Evolutionary conservation across 208 protist genomes (phyloP).

Genomic region (Strigomonas culicis): DNA sequence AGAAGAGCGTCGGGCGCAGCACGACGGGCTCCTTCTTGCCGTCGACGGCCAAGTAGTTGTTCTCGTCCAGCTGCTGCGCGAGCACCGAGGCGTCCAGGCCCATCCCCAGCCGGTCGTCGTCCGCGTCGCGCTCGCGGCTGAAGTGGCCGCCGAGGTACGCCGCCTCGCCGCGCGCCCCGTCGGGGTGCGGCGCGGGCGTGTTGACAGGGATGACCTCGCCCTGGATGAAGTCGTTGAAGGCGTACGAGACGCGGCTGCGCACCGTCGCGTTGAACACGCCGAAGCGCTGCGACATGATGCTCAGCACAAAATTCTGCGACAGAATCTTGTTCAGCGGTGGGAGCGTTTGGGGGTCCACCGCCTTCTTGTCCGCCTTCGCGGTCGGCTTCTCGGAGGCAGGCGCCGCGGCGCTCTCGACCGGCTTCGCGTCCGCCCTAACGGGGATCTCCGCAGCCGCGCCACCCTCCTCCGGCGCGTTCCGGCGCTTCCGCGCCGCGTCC

Average conservation of each 20-base stretch:
- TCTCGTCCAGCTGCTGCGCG: not conserved
- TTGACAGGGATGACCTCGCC: slow-evolving; percentile 66
- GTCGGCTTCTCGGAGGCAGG: no score
- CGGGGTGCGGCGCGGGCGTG: slow-evolving; percentile 14
- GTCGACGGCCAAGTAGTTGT: not conserved
- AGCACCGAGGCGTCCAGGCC: not conserved
- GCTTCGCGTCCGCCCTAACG: no score
- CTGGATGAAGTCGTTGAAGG: slow-evolving; percentile 62
- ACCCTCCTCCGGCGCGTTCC: no score
- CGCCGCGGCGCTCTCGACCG: no score
- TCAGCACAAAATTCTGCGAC: slow-evolving; percentile 57
- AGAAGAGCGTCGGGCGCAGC: not conserved
- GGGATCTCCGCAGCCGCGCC: no score
- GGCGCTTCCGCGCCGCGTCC: no score
- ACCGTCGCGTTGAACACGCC: slow-evolving; percentile 77
- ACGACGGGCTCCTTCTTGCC: not conserved
- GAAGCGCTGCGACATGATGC: slow-evolving; percentile 57
- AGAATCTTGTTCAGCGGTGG: slow-evolving; percentile 52
- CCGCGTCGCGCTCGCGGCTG: slow-evolving; percentile 16
- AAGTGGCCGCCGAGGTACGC: slow-evolving; percentile 28
- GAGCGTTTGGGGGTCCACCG: not conserved
- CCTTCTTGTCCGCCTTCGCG: no score
- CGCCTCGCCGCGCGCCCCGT: not conserved
- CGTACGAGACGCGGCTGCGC: slow-evolving; percentile 32
- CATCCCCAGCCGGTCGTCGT: slow-evolving; percentile 19